Conservation (phyloP, 768 basidiomycete genomes). For the Pholiota molesta region DNA sequence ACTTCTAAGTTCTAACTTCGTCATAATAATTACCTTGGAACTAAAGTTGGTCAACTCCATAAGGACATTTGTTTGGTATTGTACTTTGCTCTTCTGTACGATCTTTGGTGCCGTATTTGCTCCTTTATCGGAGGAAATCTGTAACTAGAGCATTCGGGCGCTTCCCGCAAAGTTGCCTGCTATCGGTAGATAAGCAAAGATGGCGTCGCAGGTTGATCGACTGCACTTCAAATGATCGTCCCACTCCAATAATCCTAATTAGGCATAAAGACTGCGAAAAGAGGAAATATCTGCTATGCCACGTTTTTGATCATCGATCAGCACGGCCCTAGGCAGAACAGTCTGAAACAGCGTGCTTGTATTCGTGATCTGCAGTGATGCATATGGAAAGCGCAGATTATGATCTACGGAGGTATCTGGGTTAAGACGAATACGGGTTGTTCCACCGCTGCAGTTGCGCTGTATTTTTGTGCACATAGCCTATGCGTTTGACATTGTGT, state of each 20-base stretch:
- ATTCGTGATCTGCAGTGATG: not conserved
- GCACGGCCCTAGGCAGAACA: not conserved
- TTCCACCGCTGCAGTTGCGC: not conserved
- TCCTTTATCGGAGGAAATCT: not conserved
- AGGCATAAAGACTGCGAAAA: not conserved
- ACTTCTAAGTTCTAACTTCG: not conserved
- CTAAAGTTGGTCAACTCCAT: slow-evolving; percentile 1
- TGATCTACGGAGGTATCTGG: not conserved
- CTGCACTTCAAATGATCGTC: not conserved
- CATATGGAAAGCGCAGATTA: not conserved
- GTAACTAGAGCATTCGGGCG: not conserved
- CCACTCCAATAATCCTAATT: not conserved
- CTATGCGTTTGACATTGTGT: not conserved
- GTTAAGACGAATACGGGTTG: not conserved
- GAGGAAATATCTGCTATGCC: not conserved
- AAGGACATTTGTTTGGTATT: not conserved
- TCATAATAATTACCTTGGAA: not conserved
- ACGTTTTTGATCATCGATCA: not conserved
- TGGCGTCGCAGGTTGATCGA: not conserved
- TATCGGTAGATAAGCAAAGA: not conserved
- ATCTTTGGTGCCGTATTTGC: not conserved
- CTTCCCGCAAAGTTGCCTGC: not conserved
- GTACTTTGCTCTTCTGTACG: not conserved
- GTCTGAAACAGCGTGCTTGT: not conserved
- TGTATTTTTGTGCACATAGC: not conserved